A percentile compares a stretch with the other conserved stretches of the same genome.
phyloP scores from a whole-genome alignment of 2,329 filamentous ascomycete genomes.

The Apiospora saccharicola region DNA sequence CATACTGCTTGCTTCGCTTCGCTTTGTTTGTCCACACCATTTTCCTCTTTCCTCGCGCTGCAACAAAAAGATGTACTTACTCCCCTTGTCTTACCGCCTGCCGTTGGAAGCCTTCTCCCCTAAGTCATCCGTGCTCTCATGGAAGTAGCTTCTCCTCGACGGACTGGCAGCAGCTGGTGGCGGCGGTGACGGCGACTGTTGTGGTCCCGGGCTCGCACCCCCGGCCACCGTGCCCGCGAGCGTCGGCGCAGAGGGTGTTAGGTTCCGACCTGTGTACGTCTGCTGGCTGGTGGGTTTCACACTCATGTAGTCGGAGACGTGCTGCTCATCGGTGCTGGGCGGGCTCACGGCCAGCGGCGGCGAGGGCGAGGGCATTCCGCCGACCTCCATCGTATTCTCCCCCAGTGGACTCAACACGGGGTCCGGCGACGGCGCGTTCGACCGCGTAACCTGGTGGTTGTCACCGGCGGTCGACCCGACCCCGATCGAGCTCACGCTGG shows the following conservation, averaged over 20 bases:
- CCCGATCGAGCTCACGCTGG: constrained; percentile 46
- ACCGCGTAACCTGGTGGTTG: background rate
- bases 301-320: constrained; percentile 39
- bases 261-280: constrained; percentile 8
- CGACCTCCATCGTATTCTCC: background rate
- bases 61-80: background rate
- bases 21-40: background rate
- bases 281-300: constrained; percentile 14
- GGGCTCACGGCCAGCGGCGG: constrained; percentile 37
- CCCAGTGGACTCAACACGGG: constrained; percentile 3
- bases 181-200: constrained; percentile 27
- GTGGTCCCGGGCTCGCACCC: constrained; percentile 2
- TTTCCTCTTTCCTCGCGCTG: background rate
- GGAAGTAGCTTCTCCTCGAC: constrained; percentile 50
- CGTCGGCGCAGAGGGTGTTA: background rate
- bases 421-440: constrained; percentile 1
- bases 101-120: constrained; percentile 32
- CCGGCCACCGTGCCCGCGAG: constrained; percentile 26
- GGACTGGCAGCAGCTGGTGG: constrained; percentile 32
- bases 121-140: constrained; percentile 51
- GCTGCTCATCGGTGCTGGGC: constrained; percentile 33
- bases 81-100: background rate
- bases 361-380: constrained; percentile 1
- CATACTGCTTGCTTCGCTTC: background rate
- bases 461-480: background rate